Evolutionary conservation across 495 filamentous ascomycete species (phyloP), one percentile per base, ranked within the genome.

Genomic region (Lasiosphaeria ovina): DNA sequence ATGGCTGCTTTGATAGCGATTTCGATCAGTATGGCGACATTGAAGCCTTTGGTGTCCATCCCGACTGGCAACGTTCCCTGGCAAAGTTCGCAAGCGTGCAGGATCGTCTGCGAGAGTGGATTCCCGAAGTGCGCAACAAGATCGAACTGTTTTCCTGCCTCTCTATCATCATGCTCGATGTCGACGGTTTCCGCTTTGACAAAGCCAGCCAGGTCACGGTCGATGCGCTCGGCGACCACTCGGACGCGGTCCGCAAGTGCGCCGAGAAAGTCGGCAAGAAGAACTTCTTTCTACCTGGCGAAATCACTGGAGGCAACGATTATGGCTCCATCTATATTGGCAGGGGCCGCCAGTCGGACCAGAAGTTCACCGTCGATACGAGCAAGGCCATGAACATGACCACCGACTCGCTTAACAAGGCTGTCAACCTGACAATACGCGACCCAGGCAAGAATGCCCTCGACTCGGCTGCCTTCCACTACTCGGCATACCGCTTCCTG

Each of bases 61-160:
- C 87, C 6, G 85, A 88, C 60, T 89, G 83, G 81, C 76, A 88
- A 62, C 66, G 66, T 48, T 79, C 88, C 62, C 74, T 90, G 38
- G 81, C 86, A 9, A 89, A 89, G 62, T 89, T 89, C 66, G 85
- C 85, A 45, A 87, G 80, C 42, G 87, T 89, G 3, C 87, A 90
- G 68, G 87, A 90, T 66, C 84, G 87, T 60, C 73, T 90, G 24
- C 79, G 87, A 35, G 87, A 89, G 68, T 90, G 87, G 87, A 67
- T 79, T 12, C 83, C 85, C 2, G 76, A 73, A 57, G 87, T 89
- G n/a, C 74, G 79, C 31, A 72, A 83, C 42, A 81, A 81, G 58
- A 69, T 90, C 42, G 78, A 83, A 55, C 76, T 78, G 32, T 87
- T 89, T 59, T 85, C 85, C 8, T 89, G 86, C 66, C 81, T 87